These are phyloP conservation scores for Mucor indicus DNA, from an alignment of 371 early-diverging fungal genomes.

Conservation along the genomic window DNA sequence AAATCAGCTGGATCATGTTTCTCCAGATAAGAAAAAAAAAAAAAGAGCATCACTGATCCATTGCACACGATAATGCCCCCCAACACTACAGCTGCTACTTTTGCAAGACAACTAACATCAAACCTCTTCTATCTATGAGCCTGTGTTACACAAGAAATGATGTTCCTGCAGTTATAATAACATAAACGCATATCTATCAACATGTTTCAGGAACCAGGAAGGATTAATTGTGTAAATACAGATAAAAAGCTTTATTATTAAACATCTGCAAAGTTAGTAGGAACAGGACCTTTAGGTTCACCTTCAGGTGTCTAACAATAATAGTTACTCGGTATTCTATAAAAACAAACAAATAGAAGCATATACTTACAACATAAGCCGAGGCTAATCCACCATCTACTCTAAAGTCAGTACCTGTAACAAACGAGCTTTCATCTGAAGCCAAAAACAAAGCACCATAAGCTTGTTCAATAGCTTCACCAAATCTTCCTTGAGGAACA, in stretches of 20 bases:
- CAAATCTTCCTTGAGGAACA: conserved; percentile 86
- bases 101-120: no score
- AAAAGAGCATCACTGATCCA: no score
- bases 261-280: conserved; percentile 42
- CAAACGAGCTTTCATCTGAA: conserved; percentile 77
- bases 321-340: background rate
- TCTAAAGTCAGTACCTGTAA: conserved; percentile 83
- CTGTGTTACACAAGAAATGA: no score
- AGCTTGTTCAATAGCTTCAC: conserved; percentile 89
- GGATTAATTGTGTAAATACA: no score
- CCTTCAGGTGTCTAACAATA: conserved; percentile 49
- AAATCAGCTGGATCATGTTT: background rate
- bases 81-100: no score
- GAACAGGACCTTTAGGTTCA: conserved; percentile 40
- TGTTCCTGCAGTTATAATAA: no score
- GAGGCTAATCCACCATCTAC: conserved; percentile 84
- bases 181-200: no score
- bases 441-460: conserved; percentile 82
- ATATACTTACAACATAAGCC: conserved; percentile 63
- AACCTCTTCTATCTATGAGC: no score
- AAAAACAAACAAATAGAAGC: background rate
- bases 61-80: no score
- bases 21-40: no score
- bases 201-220: no score
- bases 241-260: no score